Percentiles rank a stretch among this genome's conserved stretches.
These are phyloP conservation scores for Metschnikowia picachoensis DNA, from an alignment of 805 yeast species.

Conservation along the genomic window DNA sequence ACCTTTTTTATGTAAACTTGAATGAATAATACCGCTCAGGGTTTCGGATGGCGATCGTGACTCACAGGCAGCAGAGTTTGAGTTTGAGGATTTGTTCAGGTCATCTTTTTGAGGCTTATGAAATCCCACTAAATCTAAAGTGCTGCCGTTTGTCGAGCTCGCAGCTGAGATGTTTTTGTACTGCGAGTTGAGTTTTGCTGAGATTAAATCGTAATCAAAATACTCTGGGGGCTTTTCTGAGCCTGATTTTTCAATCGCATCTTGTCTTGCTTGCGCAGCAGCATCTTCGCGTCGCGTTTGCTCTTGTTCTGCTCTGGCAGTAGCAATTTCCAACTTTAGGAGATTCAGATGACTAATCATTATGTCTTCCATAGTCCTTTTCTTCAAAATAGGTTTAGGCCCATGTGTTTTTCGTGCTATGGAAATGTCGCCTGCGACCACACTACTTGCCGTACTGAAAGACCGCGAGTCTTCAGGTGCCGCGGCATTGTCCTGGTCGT, in stretches of 20 bases:
- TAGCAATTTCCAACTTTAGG: slow-evolving; percentile 39
- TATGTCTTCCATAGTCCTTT: slow-evolving; percentile 78
- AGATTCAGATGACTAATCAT: slow-evolving; percentile 60
- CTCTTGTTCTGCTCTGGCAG: slow-evolving; percentile 29
- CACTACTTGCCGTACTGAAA: slow-evolving; percentile 34
- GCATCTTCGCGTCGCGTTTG: slow-evolving; percentile 31
- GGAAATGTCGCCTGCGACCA: slow-evolving; percentile 44
- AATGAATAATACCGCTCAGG: background rate
- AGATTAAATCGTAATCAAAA: slow-evolving; percentile 42
- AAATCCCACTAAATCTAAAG: slow-evolving; percentile 19
- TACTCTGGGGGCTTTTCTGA: slow-evolving; percentile 33
- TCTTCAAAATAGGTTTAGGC: slow-evolving; percentile 83
- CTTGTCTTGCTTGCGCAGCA: slow-evolving; percentile 19
- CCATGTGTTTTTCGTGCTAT: slow-evolving; percentile 31
- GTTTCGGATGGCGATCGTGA: slow-evolving; percentile 1
- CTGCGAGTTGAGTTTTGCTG: slow-evolving; percentile 41
- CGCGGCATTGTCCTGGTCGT: slow-evolving; percentile 20
- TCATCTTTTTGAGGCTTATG: slow-evolving; percentile 4
- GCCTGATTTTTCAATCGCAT: slow-evolving; percentile 11
- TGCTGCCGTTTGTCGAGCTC: slow-evolving; percentile 32
- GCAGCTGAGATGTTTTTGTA: slow-evolving; percentile 25
- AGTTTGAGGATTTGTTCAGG: background rate
- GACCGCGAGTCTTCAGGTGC: slow-evolving; percentile 17
- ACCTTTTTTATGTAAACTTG: slow-evolving; percentile 8
- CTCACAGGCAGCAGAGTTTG: background rate